Evolutionary conservation across 2,329 filamentous ascomycete species (phyloP).

Genomic region (Nothophoma quercina): DNA sequence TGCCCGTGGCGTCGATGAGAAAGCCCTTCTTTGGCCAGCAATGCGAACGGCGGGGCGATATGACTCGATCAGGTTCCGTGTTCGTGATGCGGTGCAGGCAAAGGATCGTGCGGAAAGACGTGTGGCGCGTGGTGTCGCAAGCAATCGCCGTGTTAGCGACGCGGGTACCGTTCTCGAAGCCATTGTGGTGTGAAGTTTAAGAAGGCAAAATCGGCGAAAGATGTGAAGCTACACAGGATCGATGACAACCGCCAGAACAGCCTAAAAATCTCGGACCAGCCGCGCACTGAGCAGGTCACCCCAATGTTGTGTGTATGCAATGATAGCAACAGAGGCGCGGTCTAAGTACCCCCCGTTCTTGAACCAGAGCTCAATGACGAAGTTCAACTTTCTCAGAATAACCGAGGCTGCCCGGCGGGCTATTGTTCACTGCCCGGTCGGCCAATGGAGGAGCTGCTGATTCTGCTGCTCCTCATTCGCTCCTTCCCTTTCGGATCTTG

Average conservation of each 20-base stretch:
- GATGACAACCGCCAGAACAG: conserved; percentile 9
- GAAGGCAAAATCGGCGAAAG: conserved; percentile 17
- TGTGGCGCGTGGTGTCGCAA: conserved; percentile 29
- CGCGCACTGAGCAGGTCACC: conserved; percentile 5
- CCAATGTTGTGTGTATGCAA: conserved; percentile 6
- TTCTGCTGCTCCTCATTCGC: background rate
- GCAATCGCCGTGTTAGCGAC: conserved; percentile 36
- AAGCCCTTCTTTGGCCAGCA: conserved; percentile 48
- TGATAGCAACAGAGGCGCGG: conserved; percentile 14
- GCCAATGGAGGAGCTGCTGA: conserved; percentile 14
- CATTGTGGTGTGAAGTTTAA: conserved; percentile 33
- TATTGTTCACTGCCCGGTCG: conserved; percentile 3
- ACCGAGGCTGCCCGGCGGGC: conserved; percentile 12
- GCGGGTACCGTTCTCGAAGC: conserved; percentile 41
- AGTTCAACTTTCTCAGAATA: conserved; percentile 11
- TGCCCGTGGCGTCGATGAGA: conserved; percentile 43
- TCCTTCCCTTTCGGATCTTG: background rate
- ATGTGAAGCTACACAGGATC: conserved; percentile 6
- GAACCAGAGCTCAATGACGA: conserved; percentile 15
- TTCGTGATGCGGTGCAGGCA: conserved; percentile 23
- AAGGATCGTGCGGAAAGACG: conserved; percentile 31
- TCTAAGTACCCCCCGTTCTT: conserved; percentile 29
- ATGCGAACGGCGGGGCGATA: conserved; percentile 46
- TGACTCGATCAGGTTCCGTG: conserved; percentile 25
- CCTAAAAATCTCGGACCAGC: conserved; percentile 1